phyloP scores from a whole-genome alignment of 2,329 filamentous ascomycete species.

The Lasiodiplodia citricola region DNA sequence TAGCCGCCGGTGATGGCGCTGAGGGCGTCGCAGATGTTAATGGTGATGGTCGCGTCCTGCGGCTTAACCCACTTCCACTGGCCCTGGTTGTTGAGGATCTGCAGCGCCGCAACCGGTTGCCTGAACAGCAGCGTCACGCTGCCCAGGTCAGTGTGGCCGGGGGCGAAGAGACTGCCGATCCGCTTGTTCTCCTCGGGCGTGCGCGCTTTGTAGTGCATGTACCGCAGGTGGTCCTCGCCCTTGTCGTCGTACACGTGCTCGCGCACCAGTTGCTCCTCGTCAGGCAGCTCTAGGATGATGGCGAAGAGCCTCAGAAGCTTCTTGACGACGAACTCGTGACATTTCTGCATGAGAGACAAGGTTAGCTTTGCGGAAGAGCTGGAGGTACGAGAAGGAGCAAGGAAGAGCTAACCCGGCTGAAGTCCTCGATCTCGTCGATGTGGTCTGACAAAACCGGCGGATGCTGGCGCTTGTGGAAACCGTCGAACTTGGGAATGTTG shows the following conservation, averaged over 20 bases:
- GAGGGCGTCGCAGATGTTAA: constrained; percentile 49
- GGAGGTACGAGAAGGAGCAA: neutral
- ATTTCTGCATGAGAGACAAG: constrained; percentile 32
- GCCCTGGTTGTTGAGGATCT: constrained; percentile 51
- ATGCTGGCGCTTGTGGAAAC: constrained; percentile 45
- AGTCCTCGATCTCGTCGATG: constrained; percentile 61
- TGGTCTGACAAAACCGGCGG: constrained; percentile 56
- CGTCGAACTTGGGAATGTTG: constrained; percentile 65
- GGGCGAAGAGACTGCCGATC: constrained; percentile 51
- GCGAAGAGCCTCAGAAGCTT: constrained; percentile 66
- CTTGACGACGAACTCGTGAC: constrained; percentile 62
- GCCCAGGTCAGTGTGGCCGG: constrained; percentile 63
- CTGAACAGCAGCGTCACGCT: constrained; percentile 63
- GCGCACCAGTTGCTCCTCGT: constrained; percentile 62
- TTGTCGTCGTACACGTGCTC: constrained; percentile 64
- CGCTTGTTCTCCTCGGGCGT: constrained; percentile 54
- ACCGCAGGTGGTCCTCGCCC: constrained; percentile 66
- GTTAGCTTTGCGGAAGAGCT: neutral
- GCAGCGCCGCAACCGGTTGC: constrained; percentile 63
- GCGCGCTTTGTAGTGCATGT: constrained; percentile 64
- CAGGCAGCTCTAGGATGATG: constrained; percentile 63
- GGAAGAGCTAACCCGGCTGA: constrained; percentile 41
- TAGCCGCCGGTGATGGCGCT: constrained; percentile 48
- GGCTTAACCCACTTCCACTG: constrained; percentile 51
- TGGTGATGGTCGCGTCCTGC: constrained; percentile 48